phyloP scores from a whole-genome alignment of 2,329 filamentous ascomycete genomes.

The Leptodontidium sp. region DNA sequence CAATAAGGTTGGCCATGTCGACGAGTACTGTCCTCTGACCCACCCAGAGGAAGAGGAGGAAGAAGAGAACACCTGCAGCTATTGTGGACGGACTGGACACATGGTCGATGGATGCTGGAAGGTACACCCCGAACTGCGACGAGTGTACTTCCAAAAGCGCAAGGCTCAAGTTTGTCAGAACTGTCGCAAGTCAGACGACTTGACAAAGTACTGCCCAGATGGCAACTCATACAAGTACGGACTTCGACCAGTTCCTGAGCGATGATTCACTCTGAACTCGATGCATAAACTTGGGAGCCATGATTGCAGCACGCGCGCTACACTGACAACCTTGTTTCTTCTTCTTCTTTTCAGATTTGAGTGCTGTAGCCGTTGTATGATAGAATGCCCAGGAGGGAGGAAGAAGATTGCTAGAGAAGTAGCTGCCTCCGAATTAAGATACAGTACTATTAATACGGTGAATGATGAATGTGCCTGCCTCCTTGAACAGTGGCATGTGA shows the following conservation, averaged over 20 bases:
- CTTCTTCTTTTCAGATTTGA: neutral
- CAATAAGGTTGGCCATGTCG: conserved; percentile 1
- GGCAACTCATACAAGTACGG: neutral
- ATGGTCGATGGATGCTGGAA: neutral
- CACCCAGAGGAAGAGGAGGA: conserved; percentile 7
- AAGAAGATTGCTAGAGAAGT: neutral
- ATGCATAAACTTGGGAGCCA: too few relatives aligned
- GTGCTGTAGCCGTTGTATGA: neutral
- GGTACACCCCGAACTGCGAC: neutral
- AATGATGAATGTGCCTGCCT: neutral
- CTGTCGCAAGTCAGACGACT: neutral
- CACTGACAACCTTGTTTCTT: neutral
- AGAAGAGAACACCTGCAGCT: neutral
- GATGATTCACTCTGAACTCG: too few relatives aligned
- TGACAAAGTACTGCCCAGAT: neutral
- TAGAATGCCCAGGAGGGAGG: too few relatives aligned
- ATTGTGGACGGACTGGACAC: neutral
- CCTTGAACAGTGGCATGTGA: too few relatives aligned
- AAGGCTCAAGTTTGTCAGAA: neutral
- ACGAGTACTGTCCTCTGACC: neutral
- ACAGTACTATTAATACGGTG: neutral
- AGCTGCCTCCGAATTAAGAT: neutral
- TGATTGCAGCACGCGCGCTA: conserved; percentile 6
- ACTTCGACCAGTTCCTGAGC: neutral
- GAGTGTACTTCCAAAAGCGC: neutral